phyloP scores from a whole-genome alignment of 2,329 filamentous ascomycete genomes.

The Trichophyton simii region DNA sequence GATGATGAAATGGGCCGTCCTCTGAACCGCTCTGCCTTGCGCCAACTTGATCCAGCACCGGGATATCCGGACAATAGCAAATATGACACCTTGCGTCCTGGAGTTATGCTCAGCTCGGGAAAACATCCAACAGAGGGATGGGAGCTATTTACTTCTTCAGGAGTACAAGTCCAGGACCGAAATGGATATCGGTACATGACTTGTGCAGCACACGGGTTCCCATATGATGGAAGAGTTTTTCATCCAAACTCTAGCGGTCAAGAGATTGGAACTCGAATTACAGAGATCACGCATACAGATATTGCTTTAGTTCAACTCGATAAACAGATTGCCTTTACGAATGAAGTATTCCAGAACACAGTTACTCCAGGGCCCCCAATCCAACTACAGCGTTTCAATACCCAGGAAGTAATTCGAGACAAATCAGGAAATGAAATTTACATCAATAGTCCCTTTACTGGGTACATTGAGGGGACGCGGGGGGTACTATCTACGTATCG shows the following conservation, averaged over 20 bases:
- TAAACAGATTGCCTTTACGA: background rate
- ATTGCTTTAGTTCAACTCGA: background rate
- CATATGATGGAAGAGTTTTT: background rate
- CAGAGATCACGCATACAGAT: background rate
- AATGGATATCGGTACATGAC: background rate
- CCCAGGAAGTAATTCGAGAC: background rate
- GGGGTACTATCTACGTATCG: background rate
- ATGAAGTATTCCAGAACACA: background rate
- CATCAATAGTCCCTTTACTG: background rate
- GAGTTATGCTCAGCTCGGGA: conserved; percentile 8
- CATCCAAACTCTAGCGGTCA: background rate
- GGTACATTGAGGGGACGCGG: background rate
- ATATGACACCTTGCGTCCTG: conserved; percentile 10
- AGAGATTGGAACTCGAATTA: background rate
- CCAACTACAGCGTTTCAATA: background rate
- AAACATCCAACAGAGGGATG: background rate
- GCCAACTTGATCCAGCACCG: background rate
- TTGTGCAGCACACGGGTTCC: background rate
- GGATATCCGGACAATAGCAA: conserved; percentile 5
- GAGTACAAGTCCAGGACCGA: background rate
- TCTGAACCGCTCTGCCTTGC: background rate
- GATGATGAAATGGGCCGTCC: conserved; percentile 9
- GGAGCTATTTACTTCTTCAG: conserved; percentile 5
- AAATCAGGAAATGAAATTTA: background rate
- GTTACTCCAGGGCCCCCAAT: background rate